phyloP scores from a whole-genome alignment of 2,329 filamentous ascomycete genomes.

The Rhinocladiella similis region DNA sequence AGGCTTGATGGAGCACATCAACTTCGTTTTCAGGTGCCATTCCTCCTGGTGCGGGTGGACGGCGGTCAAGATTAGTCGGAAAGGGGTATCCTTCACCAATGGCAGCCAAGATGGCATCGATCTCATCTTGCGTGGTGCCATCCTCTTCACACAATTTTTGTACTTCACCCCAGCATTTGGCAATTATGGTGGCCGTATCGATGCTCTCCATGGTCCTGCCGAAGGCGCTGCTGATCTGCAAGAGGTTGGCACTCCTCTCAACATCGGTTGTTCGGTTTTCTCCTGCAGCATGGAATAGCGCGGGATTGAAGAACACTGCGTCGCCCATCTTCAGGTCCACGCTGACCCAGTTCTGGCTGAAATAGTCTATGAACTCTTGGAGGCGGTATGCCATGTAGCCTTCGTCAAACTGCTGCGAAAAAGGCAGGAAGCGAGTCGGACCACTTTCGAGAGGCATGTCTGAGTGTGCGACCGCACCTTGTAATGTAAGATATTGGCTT shows the following conservation, averaged over 20 bases:
- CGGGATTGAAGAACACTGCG: conserved; percentile 65
- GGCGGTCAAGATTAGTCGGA: conserved; percentile 60
- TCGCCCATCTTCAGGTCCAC: conserved; percentile 58
- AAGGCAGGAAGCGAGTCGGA: conserved; percentile 62
- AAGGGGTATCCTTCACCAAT: conserved; percentile 63
- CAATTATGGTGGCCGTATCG: conserved; percentile 54
- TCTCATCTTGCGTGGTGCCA: conserved; percentile 54
- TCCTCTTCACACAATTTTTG: conserved; percentile 34
- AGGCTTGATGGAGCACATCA: conserved; percentile 48
- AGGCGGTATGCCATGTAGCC: conserved; percentile 61
- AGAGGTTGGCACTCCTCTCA: conserved; percentile 59
- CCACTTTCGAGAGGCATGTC: conserved; percentile 61
- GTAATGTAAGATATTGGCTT: conserved; percentile 60
- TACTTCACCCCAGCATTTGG: conserved; percentile 55
- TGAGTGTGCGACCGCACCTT: conserved; percentile 63
- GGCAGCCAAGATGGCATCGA: conserved; percentile 48
- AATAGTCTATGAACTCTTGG: conserved; percentile 55
- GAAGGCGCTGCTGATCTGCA: conserved; percentile 63
- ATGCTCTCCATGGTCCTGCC: conserved; percentile 65
- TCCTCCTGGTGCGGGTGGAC: conserved; percentile 55
- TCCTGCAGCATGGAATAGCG: conserved; percentile 63
- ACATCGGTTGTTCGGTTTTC: conserved; percentile 53
- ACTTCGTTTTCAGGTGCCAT: conserved; percentile 64
- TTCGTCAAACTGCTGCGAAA: conserved; percentile 57
- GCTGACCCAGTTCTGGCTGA: conserved; percentile 54